phyloP scores from a whole-genome alignment of 2,329 filamentous ascomycete species.

The Cercospora sp. region DNA sequence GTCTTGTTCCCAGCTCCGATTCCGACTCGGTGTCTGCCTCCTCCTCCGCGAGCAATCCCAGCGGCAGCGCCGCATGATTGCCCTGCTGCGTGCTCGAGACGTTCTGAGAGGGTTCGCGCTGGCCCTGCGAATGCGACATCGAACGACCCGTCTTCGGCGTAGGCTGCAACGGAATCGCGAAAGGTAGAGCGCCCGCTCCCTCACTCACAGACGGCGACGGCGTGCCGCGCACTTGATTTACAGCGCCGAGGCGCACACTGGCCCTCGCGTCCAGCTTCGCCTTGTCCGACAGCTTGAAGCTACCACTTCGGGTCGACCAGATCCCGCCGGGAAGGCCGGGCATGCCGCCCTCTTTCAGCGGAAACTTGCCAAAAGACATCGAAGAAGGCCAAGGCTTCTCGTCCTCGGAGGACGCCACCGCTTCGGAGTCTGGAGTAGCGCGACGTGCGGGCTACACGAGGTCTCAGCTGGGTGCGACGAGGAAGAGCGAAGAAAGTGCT shows the following conservation, averaged over 20 bases:
- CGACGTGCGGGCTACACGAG: slow-evolving; percentile 58
- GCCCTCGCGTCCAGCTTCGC: slow-evolving; percentile 33
- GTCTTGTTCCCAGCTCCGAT: slow-evolving; percentile 26
- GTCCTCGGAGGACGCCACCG: slow-evolving; percentile 90
- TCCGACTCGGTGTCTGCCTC: slow-evolving; percentile 35
- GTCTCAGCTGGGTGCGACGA: slow-evolving; percentile 14
- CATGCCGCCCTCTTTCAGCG: slow-evolving; percentile 37
- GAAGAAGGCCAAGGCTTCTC: slow-evolving; percentile 56
- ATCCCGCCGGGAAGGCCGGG: slow-evolving; percentile 47
- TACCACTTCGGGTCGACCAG: slow-evolving; percentile 37
- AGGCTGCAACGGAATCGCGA: slow-evolving; percentile 83
- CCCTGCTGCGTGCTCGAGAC: slow-evolving; percentile 12
- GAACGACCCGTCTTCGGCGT: slow-evolving; percentile 92
- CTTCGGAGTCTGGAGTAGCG: slow-evolving; percentile 92
- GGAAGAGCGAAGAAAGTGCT: slow-evolving; percentile 9
- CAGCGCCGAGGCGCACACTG: slow-evolving; percentile 40
- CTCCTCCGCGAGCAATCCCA: slow-evolving; percentile 37
- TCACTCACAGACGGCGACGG: slow-evolving; percentile 41
- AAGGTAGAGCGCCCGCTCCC: slow-evolving; percentile 66
- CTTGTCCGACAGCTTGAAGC: slow-evolving; percentile 38
- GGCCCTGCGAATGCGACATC: slow-evolving; percentile 79
- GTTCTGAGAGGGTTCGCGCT: slow-evolving; percentile 31
- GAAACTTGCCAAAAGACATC: slow-evolving; percentile 58
- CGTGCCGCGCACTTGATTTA: slow-evolving; percentile 36
- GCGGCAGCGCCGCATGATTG: slow-evolving; percentile 30